Conservation (phyloP, 1,139 yeast species). For the Zhuliangozyma parablackwelliae region DNA sequence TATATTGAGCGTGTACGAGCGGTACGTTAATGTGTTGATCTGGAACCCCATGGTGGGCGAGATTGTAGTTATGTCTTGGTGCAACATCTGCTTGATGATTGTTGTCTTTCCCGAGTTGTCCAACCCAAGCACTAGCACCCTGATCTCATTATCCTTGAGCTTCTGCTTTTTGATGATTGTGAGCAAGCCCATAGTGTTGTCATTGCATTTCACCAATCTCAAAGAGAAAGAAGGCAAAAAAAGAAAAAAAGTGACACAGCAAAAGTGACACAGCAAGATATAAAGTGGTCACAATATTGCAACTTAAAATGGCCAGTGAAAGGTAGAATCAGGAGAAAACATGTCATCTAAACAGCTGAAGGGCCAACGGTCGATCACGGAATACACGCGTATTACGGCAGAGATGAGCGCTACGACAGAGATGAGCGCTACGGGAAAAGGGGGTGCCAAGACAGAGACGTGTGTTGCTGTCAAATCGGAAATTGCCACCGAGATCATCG, state of each 20-base stretch:
- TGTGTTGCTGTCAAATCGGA: too few species aligned
- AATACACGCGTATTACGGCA: too few species aligned
- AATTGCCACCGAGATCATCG: too few species aligned
- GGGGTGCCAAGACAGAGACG: too few species aligned
- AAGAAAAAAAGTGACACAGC: background rate
- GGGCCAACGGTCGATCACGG: constrained; percentile 1
- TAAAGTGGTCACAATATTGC: too few species aligned
- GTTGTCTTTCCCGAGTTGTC: constrained; percentile 91
- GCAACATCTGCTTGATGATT: constrained; percentile 59
- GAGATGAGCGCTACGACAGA: too few species aligned
- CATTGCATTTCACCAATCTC: background rate
- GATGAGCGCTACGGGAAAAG: too few species aligned
- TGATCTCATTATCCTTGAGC: constrained; percentile 68
- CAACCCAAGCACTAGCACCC: constrained; percentile 76
- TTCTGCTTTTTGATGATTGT: constrained; percentile 81
- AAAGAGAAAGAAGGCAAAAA: background rate
- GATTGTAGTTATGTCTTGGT: constrained; percentile 36
- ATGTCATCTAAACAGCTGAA: background rate
- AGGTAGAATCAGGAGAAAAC: too few species aligned
- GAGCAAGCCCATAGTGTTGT: constrained; percentile 68
- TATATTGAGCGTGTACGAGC: constrained; percentile 36
- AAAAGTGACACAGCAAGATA: background rate
- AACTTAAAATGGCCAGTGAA: too few species aligned
- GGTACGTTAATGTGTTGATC: constrained; percentile 38
- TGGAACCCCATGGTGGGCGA: constrained; percentile 55